A percentile compares a stretch with the other conserved stretches of the same genome.
phyloP scores from a whole-genome alignment of 1,284 basidiomycete genomes.

The Ceratobasidium sp. region DNA sequence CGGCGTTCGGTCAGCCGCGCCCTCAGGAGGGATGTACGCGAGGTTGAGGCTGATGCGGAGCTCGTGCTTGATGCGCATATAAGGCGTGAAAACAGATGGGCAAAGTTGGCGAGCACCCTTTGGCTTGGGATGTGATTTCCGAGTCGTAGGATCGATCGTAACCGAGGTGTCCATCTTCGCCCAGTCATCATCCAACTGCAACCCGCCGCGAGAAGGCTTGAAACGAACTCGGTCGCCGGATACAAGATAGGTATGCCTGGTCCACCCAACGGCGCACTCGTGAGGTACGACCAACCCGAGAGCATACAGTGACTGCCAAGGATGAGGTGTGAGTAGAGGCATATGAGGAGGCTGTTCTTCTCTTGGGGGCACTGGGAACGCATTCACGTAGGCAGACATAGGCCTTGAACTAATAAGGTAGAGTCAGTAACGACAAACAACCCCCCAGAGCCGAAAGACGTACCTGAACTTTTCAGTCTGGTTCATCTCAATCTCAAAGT shows the following conservation, averaged over 20 bases:
- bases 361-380: conserved; percentile 65
- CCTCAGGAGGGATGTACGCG: conserved; percentile 61
- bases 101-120: conserved; percentile 30
- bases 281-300: conserved; percentile 58
- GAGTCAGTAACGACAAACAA: conserved; percentile 10
- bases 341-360: conserved; percentile 69
- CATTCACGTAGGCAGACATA: conserved; percentile 36
- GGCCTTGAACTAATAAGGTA: conserved; percentile 38
- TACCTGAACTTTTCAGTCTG: conserved; percentile 75
- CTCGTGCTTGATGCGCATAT: conserved; percentile 61
- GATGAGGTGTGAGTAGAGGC: conserved; percentile 65
- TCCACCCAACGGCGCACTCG: conserved; percentile 42
- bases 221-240: conserved; percentile 44
- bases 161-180: conserved; percentile 68
- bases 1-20: conserved; percentile 52
- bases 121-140: conserved; percentile 27
- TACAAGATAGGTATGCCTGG: conserved; percentile 43
- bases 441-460: conserved; percentile 48
- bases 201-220: conserved; percentile 45
- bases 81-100: conserved; percentile 27
- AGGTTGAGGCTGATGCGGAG: conserved; percentile 64
- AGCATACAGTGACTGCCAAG: conserved; percentile 65
- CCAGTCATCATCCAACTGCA: conserved; percentile 59
- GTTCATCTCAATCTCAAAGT: conserved; percentile 65
- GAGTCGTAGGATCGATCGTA: conserved; percentile 57